These are phyloP conservation scores for Fusarium agapanthi DNA, from an alignment of 2,329 filamentous ascomycete genomes.

Conservation along the genomic window DNA sequence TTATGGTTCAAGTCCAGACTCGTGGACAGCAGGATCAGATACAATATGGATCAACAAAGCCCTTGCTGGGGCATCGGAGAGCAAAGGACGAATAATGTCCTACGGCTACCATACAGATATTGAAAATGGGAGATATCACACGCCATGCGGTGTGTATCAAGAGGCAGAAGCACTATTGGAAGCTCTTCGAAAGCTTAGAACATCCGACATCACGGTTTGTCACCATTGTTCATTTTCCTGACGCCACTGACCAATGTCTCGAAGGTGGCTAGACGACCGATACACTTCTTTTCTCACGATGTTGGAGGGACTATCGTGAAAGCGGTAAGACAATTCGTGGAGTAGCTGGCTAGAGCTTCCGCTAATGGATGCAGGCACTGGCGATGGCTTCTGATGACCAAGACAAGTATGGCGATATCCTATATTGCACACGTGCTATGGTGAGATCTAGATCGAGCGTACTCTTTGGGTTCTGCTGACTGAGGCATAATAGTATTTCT, in stretches of 20 bases:
- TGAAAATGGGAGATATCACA: neutral
- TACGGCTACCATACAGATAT: neutral
- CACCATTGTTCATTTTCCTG: neutral
- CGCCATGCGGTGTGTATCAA: neutral
- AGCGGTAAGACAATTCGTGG: neutral
- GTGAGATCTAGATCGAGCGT: accelerated
- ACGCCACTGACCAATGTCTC: neutral
- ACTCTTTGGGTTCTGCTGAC: neutral
- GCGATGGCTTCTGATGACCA: neutral
- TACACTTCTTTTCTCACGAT: slow-evolving; percentile 13
- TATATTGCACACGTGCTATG: neutral
- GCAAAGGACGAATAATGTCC: neutral
- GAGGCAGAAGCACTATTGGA: neutral
- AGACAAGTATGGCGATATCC: neutral
- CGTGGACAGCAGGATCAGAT: neutral
- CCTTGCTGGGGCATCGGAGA: neutral
- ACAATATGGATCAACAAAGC: neutral
- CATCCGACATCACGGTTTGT: neutral
- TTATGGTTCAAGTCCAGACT: neutral
- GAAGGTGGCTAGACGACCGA: neutral
- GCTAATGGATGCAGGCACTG: neutral
- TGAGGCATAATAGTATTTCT: neutral
- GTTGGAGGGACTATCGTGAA: slow-evolving; percentile 13
- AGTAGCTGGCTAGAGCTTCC: neutral
- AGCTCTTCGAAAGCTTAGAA: neutral